Evolutionary conservation across 2,329 filamentous ascomycete species (phyloP).

Genomic region (Diatrype stigma): DNA sequence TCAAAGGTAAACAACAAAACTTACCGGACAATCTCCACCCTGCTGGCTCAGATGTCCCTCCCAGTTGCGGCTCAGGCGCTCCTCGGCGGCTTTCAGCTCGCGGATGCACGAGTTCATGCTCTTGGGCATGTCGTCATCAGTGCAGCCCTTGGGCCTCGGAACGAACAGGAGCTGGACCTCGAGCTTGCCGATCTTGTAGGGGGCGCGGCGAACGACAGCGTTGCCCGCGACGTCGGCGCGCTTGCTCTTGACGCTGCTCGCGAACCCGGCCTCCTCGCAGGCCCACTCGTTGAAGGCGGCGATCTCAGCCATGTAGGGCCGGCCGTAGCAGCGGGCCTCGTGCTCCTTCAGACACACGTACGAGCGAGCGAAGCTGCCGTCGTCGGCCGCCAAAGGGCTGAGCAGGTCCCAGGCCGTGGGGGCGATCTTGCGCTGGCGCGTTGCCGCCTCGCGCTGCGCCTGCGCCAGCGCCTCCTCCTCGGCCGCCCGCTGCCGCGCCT

Average conservation of each 20-base stretch:
- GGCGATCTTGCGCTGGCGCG: slow-evolving; percentile 57
- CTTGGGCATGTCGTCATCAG: slow-evolving; percentile 97
- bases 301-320: slow-evolving; percentile 82
- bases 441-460: slow-evolving; percentile 60
- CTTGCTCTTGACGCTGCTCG: slow-evolving; percentile 93
- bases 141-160: slow-evolving; percentile 79
- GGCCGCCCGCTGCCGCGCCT: slow-evolving; percentile 77
- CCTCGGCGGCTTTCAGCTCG: slow-evolving; percentile 87
- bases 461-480: slow-evolving; percentile 71
- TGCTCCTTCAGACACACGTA: slow-evolving; percentile 94
- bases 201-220: slow-evolving; percentile 72
- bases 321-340: slow-evolving; percentile 81
- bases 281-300: slow-evolving; percentile 99
- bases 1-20: slow-evolving; percentile 33
- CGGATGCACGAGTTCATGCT: slow-evolving; percentile 96
- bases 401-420: slow-evolving; percentile 82
- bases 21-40: slow-evolving; percentile 93
- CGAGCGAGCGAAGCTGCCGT: slow-evolving; percentile 90
- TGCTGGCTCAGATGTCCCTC: slow-evolving; percentile 94
- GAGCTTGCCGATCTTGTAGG: slow-evolving; percentile 95
- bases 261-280: slow-evolving; percentile 71
- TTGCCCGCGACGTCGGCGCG: slow-evolving; percentile 53
- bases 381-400: slow-evolving; percentile 79
- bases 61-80: slow-evolving; percentile 70
- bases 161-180: slow-evolving; percentile 93